These are phyloP conservation scores for Quercus cerris DNA, from an alignment of 306 rosid genomes.

Conservation along the genomic window DNA sequence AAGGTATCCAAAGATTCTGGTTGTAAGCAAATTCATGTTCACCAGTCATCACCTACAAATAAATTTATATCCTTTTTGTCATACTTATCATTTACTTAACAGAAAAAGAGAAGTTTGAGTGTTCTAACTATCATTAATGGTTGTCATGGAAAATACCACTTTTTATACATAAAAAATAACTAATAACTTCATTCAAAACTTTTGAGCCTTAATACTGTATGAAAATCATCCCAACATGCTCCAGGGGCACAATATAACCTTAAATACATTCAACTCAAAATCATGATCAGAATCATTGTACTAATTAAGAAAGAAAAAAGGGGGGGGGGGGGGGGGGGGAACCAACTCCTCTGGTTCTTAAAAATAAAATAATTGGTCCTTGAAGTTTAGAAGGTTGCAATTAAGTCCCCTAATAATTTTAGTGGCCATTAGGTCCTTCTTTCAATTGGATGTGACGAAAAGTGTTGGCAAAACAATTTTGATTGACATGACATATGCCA, in stretches of 20 bases:
- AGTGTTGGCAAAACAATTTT: not conserved
- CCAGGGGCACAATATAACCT: not conserved
- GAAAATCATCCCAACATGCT: not conserved
- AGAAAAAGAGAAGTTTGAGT: not conserved
- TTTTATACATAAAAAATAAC: not conserved
- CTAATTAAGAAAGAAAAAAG: not conserved
- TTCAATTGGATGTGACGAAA: not conserved
- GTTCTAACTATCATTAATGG: not conserved
- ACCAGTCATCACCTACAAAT: not conserved
- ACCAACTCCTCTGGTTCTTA: too few relatives aligned
- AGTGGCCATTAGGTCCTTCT: not conserved
- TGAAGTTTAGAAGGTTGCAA: not conserved
- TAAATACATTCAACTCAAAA: not conserved
- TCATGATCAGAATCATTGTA: not conserved
- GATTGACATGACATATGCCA: not conserved
- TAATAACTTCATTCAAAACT: not conserved
- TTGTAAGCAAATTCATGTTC: not conserved
- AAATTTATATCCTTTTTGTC: not conserved
- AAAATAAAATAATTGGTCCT: not conserved
- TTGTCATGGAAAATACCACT: not conserved
- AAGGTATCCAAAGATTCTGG: not conserved
- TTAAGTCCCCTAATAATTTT: not conserved
- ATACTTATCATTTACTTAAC: not conserved
- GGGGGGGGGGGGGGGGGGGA: too few relatives aligned
- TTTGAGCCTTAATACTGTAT: not conserved